These are phyloP conservation scores for Mimosa pudica DNA, from an alignment of 306 rosid genomes.

Conservation along the genomic window DNA sequence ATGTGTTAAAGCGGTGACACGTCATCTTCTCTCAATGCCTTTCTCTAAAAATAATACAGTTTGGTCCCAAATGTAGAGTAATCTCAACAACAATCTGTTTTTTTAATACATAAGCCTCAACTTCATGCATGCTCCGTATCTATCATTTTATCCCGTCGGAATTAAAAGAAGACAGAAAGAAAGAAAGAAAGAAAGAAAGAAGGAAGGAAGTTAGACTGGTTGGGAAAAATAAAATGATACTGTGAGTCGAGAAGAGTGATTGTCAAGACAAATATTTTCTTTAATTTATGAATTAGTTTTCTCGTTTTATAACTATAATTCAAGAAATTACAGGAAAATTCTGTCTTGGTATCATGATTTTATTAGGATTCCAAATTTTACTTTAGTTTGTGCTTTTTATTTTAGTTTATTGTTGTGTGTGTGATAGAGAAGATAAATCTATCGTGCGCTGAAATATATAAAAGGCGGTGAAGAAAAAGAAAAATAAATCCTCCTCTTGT, in stretches of 20 bases:
- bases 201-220: neutral
- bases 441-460: no score
- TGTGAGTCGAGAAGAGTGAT: neutral
- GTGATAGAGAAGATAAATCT: neutral
- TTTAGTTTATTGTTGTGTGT: neutral
- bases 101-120: neutral
- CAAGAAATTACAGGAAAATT: neutral
- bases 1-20: neutral
- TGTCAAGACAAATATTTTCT: neutral
- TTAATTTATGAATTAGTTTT: neutral
- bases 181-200: neutral
- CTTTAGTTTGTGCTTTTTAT: no score
- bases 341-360: neutral
- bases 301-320: no score
- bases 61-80: neutral
- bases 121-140: neutral
- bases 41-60: neutral
- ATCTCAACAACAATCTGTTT: neutral
- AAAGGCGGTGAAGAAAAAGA: no score
- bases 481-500: no score
- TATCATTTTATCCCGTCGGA: neutral
- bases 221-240: neutral
- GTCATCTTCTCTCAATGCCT: neutral
- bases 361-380: neutral
- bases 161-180: no score